Evolutionary conservation across 164 flowering plant species (phyloP).

Genomic region (Tinospora cordifolia): DNA sequence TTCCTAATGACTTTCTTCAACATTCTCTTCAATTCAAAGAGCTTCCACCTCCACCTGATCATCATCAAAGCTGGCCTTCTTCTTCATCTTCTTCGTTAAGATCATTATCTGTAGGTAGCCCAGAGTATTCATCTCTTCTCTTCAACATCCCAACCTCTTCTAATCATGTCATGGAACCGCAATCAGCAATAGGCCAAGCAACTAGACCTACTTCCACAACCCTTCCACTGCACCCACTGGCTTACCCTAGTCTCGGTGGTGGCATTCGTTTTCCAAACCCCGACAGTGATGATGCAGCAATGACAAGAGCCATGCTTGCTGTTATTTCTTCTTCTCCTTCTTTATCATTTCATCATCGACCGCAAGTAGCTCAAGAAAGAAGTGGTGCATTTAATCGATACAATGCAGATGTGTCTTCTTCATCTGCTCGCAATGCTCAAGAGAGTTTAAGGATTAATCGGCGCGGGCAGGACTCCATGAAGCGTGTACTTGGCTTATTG

Average conservation of each 20-base stretch:
- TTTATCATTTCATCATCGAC: slow-evolving; percentile 21
- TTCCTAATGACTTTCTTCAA: slow-evolving; percentile 29
- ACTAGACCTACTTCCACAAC: slow-evolving; percentile 8
- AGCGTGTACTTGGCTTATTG: slow-evolving; percentile 35
- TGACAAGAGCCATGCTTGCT: slow-evolving; percentile 56
- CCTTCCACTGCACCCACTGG: slow-evolving; percentile 15
- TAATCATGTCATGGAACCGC: slow-evolving; percentile 8
- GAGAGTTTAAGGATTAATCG: slow-evolving; percentile 6
- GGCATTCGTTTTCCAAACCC: slow-evolving; percentile 20
- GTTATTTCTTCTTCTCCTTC: slow-evolving; percentile 52
- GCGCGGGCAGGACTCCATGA: slow-evolving; percentile 30
- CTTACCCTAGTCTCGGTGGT: not conserved
- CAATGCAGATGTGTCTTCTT: not conserved
- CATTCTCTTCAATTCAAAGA: slow-evolving; percentile 11
- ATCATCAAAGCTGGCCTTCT: slow-evolving; percentile 31
- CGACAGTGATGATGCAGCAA: slow-evolving; percentile 37
- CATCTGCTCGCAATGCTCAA: slow-evolving; percentile 6
- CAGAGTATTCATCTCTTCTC: slow-evolving; percentile 38
- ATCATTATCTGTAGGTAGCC: slow-evolving; percentile 51
- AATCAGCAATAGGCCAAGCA: slow-evolving; percentile 10
- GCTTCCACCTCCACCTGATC: slow-evolving; percentile 20
- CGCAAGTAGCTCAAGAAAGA: not conserved
- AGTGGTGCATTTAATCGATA: slow-evolving; percentile 51
- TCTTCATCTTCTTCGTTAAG: slow-evolving; percentile 60
- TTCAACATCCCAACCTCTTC: slow-evolving; percentile 27